Base-by-base conservation (phyloP, 108 stramenopile species). In the Skeletonema grethae region DNA sequence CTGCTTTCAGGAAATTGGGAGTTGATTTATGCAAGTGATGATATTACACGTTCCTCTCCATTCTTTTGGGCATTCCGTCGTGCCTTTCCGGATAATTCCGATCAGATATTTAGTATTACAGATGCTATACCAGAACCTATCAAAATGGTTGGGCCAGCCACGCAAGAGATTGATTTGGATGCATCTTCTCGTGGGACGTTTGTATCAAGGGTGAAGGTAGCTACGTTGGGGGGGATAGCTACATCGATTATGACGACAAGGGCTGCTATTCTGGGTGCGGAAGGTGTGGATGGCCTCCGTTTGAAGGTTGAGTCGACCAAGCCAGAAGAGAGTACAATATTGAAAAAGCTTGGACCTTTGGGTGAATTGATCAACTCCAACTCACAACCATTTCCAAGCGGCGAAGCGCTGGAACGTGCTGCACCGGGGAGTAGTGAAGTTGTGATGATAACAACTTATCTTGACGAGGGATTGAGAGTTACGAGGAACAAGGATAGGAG, bases 191-290 rank as follows among this genome's bases (percentile, higher is more conserved):
- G 73, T 29, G 90, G 90, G 28, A 86, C 81, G 3, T 79, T 94
- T 20, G 87, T 91, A 0, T 90, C 89, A 0, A 76, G 85, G 10
- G 93, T 94, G 32, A 91, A 90, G 66, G 89, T 94, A n/a, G 89
- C 90, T 0, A 94, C 93, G 0, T 57, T 94, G 65, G 84, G 86
- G 50, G 90, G 93, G 45, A n/a, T 90, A 29, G 93, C 93, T 10
- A 90, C 93, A 8, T 91, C 90, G 31, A 90, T 91, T n/a, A 94
- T 94, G 93, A 94, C 93, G 9, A 94, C 93, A 5, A 69, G 89
- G 8, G 83, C 70, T 43, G 69, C 82, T 18, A 84, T 94, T 59
- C 65, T 81, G 30, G 76, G 86, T 34, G 56, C 65, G 0, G 78
- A 86, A 16, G 93, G 90, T 43, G 57, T 81, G 38, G 89, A 91